phyloP scores from a whole-genome alignment of 345 rosid genomes.

The Garcia nutans region DNA sequence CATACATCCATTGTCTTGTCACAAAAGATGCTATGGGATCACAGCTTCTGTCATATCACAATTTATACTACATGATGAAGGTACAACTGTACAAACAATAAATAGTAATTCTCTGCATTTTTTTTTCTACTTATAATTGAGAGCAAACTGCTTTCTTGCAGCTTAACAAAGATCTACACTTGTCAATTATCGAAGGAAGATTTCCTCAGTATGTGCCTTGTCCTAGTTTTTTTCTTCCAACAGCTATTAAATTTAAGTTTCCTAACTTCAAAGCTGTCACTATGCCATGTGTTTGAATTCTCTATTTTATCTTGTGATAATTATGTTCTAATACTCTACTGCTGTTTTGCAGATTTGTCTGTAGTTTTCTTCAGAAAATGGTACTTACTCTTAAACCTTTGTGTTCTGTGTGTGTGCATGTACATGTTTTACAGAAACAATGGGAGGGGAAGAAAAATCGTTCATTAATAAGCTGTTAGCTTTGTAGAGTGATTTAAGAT shows the following conservation, averaged over 20 bases:
- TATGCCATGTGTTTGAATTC: neutral
- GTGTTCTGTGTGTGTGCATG: neutral
- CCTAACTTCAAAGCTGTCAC: neutral
- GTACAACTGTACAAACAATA: conserved; percentile 29
- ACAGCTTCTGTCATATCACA: conserved; percentile 76
- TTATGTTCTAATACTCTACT: neutral
- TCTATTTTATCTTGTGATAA: neutral
- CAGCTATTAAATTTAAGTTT: neutral
- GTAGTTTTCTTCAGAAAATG: conserved; percentile 70
- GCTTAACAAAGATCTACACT: conserved; percentile 73
- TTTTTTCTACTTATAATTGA: conserved; percentile 8
- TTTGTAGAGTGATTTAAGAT: neutral
- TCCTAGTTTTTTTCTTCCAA: neutral
- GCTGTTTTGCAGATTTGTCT: conserved; percentile 54
- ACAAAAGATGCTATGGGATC: conserved; percentile 85
- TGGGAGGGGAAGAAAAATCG: neutral
- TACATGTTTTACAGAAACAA: neutral
- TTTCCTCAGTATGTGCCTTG: conserved; percentile 59
- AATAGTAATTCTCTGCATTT: conserved; percentile 1
- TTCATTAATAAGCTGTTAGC: neutral
- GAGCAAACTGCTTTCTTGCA: conserved; percentile 30
- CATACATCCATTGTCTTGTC: conserved; percentile 70
- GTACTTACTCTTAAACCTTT: conserved; percentile 27
- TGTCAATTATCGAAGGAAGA: conserved; percentile 50
- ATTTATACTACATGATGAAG: conserved; percentile 70